Evolutionary conservation across 2,329 filamentous ascomycete genomes (phyloP).

Genomic region (Lasiodiplodia gonubiensis): DNA sequence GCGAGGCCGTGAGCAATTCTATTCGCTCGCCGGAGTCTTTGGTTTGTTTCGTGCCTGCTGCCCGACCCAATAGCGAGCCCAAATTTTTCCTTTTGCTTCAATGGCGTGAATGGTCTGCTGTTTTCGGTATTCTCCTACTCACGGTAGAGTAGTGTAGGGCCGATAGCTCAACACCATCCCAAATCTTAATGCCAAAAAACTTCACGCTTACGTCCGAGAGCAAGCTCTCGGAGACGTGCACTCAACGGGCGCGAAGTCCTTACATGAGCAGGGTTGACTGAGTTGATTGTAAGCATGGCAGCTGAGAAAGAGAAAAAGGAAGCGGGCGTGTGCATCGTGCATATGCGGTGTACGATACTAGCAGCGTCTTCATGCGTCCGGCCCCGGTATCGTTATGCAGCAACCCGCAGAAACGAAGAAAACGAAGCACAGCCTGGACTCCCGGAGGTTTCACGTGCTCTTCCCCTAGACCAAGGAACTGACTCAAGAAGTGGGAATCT

Average conservation of each 20-base stretch:
- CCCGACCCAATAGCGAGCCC: neutral
- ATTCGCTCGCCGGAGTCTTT: neutral
- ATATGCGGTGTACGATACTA: conserved; percentile 12
- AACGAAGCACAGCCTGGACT: neutral
- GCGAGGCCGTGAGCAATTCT: neutral
- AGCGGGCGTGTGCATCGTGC: conserved; percentile 4
- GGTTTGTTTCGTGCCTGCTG: neutral
- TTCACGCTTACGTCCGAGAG: neutral
- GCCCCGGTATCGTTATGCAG: neutral
- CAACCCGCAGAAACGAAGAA: neutral
- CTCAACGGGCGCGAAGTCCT: neutral
- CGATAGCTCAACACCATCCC: neutral
- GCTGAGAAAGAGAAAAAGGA: neutral
- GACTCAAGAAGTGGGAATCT: conserved; percentile 13
- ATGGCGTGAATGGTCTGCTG: neutral
- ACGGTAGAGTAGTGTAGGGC: neutral
- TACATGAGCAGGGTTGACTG: neutral
- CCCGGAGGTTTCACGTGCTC: conserved; percentile 4
- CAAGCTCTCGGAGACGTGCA: conserved; percentile 8
- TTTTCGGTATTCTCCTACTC: neutral
- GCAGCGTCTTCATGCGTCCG: conserved; percentile 8
- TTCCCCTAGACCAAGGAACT: neutral
- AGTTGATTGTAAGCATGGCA: conserved; percentile 9
- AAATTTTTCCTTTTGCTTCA: neutral
- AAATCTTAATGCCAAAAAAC: neutral